Percentiles rank a stretch among this genome's conserved stretches.
These are phyloP conservation scores for Candida suzukii DNA, from an alignment of 805 yeast genomes.

Conservation along the genomic window DNA sequence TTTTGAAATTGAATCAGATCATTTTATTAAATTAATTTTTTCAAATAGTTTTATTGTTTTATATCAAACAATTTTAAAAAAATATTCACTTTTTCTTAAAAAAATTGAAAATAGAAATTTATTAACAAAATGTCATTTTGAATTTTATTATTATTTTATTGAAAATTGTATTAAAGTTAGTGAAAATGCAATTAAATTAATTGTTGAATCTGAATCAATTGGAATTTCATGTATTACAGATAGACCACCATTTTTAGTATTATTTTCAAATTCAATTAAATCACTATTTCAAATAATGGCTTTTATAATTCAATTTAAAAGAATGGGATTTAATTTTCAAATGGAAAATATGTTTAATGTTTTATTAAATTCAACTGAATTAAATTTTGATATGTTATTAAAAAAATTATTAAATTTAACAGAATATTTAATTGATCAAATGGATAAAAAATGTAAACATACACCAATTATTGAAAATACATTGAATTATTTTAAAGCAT, in stretches of 20 bases:
- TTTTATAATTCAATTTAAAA: constrained; percentile 8
- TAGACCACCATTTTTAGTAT: constrained; percentile 15
- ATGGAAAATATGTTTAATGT: not conserved
- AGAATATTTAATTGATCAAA: not conserved
- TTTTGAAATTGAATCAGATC: constrained; percentile 19
- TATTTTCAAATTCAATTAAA: constrained; percentile 19
- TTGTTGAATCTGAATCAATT: constrained; percentile 8
- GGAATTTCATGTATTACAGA: constrained; percentile 10
- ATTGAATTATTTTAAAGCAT: not conserved
- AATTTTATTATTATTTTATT: constrained; percentile 14
- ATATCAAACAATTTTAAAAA: constrained; percentile 21
- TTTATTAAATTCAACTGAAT: not conserved
- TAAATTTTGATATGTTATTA: not conserved
- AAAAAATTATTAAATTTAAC: not conserved
- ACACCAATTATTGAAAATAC: not conserved
- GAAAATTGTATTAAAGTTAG: constrained; percentile 14
- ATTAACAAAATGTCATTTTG: constrained; percentile 12
- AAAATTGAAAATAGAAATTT: constrained; percentile 7
- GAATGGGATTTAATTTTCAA: not conserved
- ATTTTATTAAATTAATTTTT: constrained; percentile 17
- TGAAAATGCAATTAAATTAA: constrained; percentile 5
- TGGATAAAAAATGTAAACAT: not conserved
- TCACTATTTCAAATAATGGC: constrained; percentile 21
- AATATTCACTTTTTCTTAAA: constrained; percentile 16
- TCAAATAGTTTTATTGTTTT: constrained; percentile 18